Percentiles rank a stretch among this genome's conserved stretches.
Evolutionary conservation across 108 stramenopile genomes (phyloP).

Genomic region (Conticribra weissflogii): DNA sequence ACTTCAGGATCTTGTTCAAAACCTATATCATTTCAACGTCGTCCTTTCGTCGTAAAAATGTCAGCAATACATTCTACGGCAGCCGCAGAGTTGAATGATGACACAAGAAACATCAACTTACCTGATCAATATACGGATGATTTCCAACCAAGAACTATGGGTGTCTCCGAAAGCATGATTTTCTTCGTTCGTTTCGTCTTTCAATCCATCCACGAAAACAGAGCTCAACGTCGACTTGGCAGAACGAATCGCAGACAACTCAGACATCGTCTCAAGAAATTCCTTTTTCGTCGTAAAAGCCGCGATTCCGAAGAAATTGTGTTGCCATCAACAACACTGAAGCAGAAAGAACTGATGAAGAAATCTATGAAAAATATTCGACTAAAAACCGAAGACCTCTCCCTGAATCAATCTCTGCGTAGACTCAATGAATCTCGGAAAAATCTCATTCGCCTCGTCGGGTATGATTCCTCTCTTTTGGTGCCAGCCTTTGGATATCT

Average conservation of each 20-base stretch:
- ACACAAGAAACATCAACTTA: too few species aligned
- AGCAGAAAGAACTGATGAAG: not conserved
- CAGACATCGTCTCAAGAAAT: constrained; percentile 20
- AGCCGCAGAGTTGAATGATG: not conserved
- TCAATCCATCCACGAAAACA: constrained; percentile 33
- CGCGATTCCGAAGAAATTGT: not conserved
- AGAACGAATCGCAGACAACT: constrained; percentile 23
- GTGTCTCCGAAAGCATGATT: constrained; percentile 29
- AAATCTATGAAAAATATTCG: not conserved
- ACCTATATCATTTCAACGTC: too few species aligned
- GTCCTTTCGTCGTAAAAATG: not conserved
- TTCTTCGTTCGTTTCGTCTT: constrained; percentile 41
- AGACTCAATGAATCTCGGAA: constrained; percentile 74
- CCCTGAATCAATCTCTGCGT: too few species aligned
- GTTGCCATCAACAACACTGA: not conserved
- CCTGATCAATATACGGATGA: too few species aligned
- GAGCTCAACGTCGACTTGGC: constrained; percentile 5
- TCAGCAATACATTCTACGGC: not conserved
- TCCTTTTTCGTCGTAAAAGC: constrained; percentile 11
- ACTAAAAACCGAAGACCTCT: constrained; percentile 29
- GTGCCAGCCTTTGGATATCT: constrained; percentile 75
- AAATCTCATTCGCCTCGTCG: constrained; percentile 73
- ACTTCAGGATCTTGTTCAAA: not conserved
- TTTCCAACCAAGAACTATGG: constrained; percentile 49
- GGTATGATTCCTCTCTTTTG: constrained; percentile 70